These are phyloP conservation scores for Metrosideros polymorpha DNA, from an alignment of 441 rosid genomes.

Conservation along the genomic window DNA sequence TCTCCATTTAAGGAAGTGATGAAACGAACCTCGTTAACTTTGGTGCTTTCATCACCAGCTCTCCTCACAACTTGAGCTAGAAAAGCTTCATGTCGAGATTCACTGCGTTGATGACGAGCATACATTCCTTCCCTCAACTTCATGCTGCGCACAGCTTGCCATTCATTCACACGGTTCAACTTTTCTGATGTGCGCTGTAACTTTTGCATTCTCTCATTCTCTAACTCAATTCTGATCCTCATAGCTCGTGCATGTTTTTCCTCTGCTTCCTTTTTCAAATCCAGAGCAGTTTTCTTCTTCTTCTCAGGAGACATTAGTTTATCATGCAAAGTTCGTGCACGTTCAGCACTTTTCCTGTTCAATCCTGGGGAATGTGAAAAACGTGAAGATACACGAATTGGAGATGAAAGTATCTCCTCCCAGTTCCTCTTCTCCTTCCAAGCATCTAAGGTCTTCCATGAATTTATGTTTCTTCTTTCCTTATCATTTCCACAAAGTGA, in stretches of 20 bases:
- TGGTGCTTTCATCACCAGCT: conserved; percentile 89
- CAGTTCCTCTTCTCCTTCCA: conserved; percentile 86
- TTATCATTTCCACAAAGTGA: conserved; percentile 40
- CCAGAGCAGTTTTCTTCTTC: conserved; percentile 65
- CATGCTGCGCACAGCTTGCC: conserved; percentile 75
- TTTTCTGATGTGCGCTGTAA: conserved; percentile 81
- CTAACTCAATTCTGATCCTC: conserved; percentile 72
- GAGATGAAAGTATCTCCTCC: conserved; percentile 72
- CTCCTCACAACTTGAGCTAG: conserved; percentile 76
- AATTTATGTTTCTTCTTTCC: conserved; percentile 37
- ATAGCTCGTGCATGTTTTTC: conserved; percentile 76
- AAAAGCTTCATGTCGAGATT: conserved; percentile 77
- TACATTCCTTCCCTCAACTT: conserved; percentile 73
- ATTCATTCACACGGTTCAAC: conserved; percentile 65
- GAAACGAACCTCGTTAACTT: conserved; percentile 81
- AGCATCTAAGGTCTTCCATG: conserved; percentile 70
- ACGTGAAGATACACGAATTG: conserved; percentile 55
- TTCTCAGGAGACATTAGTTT: conserved; percentile 79
- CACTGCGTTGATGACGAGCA: conserved; percentile 76
- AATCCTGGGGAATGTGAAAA: conserved; percentile 58
- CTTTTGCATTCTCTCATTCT: conserved; percentile 72
- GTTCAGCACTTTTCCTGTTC: conserved; percentile 69
- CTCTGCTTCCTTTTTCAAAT: conserved; percentile 69
- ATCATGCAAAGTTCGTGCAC: conserved; percentile 57
- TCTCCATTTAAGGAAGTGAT: conserved; percentile 82